These are phyloP conservation scores for Naganishia albida DNA, from an alignment of 1,284 basidiomycete genomes.

Conservation along the genomic window DNA sequence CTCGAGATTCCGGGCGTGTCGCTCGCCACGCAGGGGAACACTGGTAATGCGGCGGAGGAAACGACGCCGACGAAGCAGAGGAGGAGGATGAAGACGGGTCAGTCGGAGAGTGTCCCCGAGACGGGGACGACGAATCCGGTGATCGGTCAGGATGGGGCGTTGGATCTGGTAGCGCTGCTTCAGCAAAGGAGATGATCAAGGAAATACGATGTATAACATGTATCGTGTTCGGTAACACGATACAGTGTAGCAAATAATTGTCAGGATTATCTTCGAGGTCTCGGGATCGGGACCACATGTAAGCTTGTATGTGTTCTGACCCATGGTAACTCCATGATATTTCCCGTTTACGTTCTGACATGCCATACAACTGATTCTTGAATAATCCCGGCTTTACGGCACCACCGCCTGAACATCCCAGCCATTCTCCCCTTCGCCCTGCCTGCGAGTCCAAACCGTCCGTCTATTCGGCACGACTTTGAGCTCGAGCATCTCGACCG, in stretches of 20 bases:
- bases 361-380: background rate
- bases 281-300: too few relatives aligned
- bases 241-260: slow-evolving; percentile 5
- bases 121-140: background rate
- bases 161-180: slow-evolving; percentile 21
- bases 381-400: slow-evolving; percentile 1
- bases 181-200: background rate
- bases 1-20: slow-evolving; percentile 11
- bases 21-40: background rate
- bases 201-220: background rate
- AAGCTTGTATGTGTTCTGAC: too few relatives aligned
- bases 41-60: background rate
- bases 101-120: background rate
- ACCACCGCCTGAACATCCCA: slow-evolving; percentile 22
- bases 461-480: slow-evolving; percentile 46
- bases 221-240: background rate
- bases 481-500: slow-evolving; percentile 50
- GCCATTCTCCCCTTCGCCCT: background rate
- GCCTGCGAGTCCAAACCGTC: slow-evolving; percentile 30
- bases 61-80: background rate
- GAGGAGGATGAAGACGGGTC: background rate
- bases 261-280: too few relatives aligned
- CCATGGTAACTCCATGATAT: too few relatives aligned
- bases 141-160: slow-evolving; percentile 8
- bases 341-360: too few relatives aligned